Conservation (phyloP, 2,329 filamentous ascomycete genomes). For the Fusarium piperis region DNA sequence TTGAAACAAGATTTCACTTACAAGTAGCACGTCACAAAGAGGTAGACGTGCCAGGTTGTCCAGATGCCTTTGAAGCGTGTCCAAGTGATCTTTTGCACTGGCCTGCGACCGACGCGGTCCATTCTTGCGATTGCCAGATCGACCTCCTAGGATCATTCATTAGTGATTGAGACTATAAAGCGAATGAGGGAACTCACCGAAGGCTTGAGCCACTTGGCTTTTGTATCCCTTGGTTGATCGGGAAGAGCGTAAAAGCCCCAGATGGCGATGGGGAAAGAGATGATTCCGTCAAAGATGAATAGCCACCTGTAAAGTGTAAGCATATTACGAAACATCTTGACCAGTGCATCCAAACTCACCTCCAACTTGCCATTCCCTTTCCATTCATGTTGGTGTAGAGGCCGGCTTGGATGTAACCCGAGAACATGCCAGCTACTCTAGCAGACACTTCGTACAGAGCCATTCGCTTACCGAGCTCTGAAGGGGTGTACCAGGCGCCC, state of each 20-base stretch:
- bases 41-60: slow-evolving; percentile 20
- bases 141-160: not conserved
- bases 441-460: slow-evolving; percentile 40
- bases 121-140: slow-evolving; percentile 10
- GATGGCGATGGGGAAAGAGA: slow-evolving; percentile 24
- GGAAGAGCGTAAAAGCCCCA: slow-evolving; percentile 30
- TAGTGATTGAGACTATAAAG: not conserved
- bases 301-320: slow-evolving; percentile 46
- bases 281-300: slow-evolving; percentile 50
- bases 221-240: slow-evolving; percentile 19
- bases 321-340: not conserved
- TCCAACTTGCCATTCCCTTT: slow-evolving; percentile 19
- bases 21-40: slow-evolving; percentile 19
- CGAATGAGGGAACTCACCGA: not conserved
- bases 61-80: slow-evolving; percentile 17
- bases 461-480: slow-evolving; percentile 43
- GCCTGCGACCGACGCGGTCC: slow-evolving; percentile 10
- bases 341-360: not conserved
- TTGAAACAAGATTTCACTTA: not conserved
- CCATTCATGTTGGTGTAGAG: slow-evolving; percentile 49
- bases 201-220: slow-evolving; percentile 14
- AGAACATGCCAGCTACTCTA: slow-evolving; percentile 40
- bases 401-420: slow-evolving; percentile 49
- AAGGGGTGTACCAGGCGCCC: slow-evolving; percentile 45
- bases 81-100: slow-evolving; percentile 19